These are phyloP conservation scores for Cerrena zonata DNA, from an alignment of 1,284 basidiomycete genomes.

Conservation along the genomic window DNA sequence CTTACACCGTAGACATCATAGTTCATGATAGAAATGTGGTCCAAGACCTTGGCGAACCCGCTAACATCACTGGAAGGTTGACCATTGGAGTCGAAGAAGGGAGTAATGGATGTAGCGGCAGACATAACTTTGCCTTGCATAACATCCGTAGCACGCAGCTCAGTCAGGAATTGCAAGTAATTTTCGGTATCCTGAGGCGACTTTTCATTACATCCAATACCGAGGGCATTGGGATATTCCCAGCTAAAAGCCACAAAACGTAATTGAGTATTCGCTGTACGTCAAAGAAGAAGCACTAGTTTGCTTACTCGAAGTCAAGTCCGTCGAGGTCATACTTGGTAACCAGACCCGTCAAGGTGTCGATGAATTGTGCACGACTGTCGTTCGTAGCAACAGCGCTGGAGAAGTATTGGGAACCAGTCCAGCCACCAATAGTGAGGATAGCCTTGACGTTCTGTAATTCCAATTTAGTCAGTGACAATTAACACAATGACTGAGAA, in stretches of 20 bases:
- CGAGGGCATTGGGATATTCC: conserved; percentile 72
- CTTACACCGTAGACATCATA: conserved; percentile 60
- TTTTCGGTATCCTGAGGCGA: conserved; percentile 59
- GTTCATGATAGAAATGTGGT: conserved; percentile 70
- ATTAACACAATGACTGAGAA: conserved; percentile 3
- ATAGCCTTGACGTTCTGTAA: conserved; percentile 60
- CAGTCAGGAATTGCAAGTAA: conserved; percentile 48
- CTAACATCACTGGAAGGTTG: conserved; percentile 51
- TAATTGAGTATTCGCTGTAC: background rate
- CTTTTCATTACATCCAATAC: conserved; percentile 63
- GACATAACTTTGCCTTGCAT: conserved; percentile 42
- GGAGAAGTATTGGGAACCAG: conserved; percentile 75
- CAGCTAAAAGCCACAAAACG: conserved; percentile 47
- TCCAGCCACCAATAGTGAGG: conserved; percentile 85
- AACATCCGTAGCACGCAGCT: conserved; percentile 34
- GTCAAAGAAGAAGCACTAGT: background rate
- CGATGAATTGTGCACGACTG: conserved; percentile 64
- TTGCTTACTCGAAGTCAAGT: conserved; percentile 77
- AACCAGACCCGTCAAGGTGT: conserved; percentile 58
- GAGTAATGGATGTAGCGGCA: conserved; percentile 49
- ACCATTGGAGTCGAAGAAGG: conserved; percentile 50
- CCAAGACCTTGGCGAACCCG: conserved; percentile 52
- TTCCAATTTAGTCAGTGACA: conserved; percentile 2
- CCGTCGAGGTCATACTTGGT: conserved; percentile 69
- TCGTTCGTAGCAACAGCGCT: conserved; percentile 54